A percentile compares a stretch with the other conserved stretches of the same genome.
phyloP scores from a whole-genome alignment of 225 moss, liverwort and hornwort species.

The Bryum argenteum region DNA sequence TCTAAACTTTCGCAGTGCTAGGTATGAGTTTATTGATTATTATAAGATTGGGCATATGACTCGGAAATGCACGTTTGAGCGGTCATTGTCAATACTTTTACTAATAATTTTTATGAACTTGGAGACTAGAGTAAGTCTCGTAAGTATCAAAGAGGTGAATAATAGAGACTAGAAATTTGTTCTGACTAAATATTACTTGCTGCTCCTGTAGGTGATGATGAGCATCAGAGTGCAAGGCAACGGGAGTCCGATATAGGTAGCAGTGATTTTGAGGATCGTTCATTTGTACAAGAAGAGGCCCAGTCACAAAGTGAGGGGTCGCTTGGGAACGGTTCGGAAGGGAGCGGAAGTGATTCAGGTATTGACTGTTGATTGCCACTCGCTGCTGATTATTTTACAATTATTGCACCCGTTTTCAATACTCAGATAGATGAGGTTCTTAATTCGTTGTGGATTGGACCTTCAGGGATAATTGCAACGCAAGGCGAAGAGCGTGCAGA shows the following conservation, averaged over 20 bases:
- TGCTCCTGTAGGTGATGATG: constrained; percentile 45
- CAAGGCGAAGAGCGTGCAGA: constrained; percentile 40
- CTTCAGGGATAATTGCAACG: constrained; percentile 32
- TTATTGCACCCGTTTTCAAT: neutral
- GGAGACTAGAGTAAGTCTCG: constrained; percentile 8
- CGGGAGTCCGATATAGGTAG: constrained; percentile 43
- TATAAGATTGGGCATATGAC: constrained; percentile 30
- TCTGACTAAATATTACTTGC: constrained; percentile 32
- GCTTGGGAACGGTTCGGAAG: constrained; percentile 33
- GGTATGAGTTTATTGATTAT: constrained; percentile 40
- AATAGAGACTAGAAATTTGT: neutral
- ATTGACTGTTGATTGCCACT: constrained; percentile 9
- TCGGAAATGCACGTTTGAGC: constrained; percentile 25
- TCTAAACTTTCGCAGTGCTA: constrained; percentile 37
- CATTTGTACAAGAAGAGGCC: constrained; percentile 31
- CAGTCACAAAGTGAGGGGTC: constrained; percentile 42
- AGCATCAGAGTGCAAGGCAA: constrained; percentile 41
- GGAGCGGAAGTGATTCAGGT: constrained; percentile 44
- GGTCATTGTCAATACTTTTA: constrained; percentile 18
- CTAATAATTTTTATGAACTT: constrained; percentile 15
- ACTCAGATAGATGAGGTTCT: neutral
- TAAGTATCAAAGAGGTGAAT: constrained; percentile 12
- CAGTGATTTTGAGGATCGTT: constrained; percentile 47
- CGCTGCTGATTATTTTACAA: constrained; percentile 5
- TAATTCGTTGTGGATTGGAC: neutral